phyloP scores from a whole-genome alignment of 2,329 filamentous ascomycete genomes.

The Phaeosphaeriaceae sp. region DNA sequence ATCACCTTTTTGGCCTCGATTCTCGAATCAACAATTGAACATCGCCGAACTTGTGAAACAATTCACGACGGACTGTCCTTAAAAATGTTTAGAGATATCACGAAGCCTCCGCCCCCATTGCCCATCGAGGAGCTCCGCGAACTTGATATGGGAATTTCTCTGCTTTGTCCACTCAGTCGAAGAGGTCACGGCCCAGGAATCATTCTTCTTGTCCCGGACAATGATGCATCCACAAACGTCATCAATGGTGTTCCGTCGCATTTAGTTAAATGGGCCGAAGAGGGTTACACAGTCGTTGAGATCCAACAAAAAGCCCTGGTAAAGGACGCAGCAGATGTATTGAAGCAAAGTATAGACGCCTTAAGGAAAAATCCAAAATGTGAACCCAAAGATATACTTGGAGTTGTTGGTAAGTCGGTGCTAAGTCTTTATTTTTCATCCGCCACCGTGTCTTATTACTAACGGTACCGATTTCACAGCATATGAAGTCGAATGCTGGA shows the following conservation, averaged over 20 bases:
- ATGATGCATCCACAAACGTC: conserved; percentile 16
- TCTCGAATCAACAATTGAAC: no score
- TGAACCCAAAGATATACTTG: conserved; percentile 6
- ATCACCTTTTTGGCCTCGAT: no score
- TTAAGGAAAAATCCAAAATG: conserved; percentile 6
- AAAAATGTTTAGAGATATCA: conserved; percentile 7
- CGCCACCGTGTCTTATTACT: no score
- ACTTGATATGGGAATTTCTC: conserved; percentile 5
- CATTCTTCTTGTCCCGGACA: conserved; percentile 12
- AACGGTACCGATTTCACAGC: no score
- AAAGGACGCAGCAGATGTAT: conserved; percentile 1
- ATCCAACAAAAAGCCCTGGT: conserved; percentile 12
- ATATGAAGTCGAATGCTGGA: conserved; percentile 11
- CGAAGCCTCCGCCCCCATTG: conserved; percentile 5
- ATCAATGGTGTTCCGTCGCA: conserved; percentile 18
- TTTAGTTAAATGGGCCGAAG: conserved; percentile 69
- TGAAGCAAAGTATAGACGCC: conserved; percentile 10
- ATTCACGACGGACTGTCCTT: no score
- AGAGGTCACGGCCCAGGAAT: conserved; percentile 14
- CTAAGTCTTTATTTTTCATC: no score
- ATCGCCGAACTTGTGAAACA: no score
- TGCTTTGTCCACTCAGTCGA: conserved; percentile 11
- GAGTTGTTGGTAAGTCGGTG: conserved; percentile 8
- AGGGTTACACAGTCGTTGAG: conserved; percentile 57
- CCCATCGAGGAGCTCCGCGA: conserved; percentile 4